Evolutionary conservation across 345 rosid species (phyloP).

Genomic region (Hibiscus syriacus): DNA sequence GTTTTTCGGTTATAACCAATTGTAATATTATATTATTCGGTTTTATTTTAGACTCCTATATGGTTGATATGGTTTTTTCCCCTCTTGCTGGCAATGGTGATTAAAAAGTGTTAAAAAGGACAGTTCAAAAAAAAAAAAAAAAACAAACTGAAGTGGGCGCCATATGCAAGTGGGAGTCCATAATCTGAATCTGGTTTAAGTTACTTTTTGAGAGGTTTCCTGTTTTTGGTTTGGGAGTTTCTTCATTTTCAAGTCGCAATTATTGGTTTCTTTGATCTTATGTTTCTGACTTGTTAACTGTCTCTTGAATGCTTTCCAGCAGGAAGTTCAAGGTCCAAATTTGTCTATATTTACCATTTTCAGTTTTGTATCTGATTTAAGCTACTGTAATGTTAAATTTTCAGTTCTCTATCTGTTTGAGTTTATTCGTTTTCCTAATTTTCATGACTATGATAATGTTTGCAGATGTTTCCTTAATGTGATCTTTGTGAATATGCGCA

Average conservation of each 20-base stretch:
- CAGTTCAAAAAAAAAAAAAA: too few relatives aligned
- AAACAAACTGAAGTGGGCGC: conserved; percentile 7
- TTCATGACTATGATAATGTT: conserved; percentile 3
- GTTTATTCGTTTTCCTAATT: neutral
- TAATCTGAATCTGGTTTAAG: conserved; percentile 15
- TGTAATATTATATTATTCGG: too few relatives aligned
- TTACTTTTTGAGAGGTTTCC: neutral
- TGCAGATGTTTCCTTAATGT: conserved; percentile 3
- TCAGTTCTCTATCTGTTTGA: neutral
- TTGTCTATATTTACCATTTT: conserved; percentile 3
- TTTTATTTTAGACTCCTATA: too few relatives aligned
- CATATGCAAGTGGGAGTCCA: conserved; percentile 6
- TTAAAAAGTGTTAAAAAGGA: too few relatives aligned
- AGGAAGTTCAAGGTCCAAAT: conserved; percentile 13
- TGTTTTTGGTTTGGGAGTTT: conserved; percentile 12
- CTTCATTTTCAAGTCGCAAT: conserved; percentile 23
- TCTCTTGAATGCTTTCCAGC: conserved; percentile 10
- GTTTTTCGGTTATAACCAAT: too few relatives aligned
- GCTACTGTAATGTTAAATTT: neutral
- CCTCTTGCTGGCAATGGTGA: too few relatives aligned
- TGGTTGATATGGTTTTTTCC: too few relatives aligned
- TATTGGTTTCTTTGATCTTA: conserved; percentile 13
- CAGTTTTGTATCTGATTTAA: neutral
- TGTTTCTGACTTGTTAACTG: conserved; percentile 6
- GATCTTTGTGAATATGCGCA: too few relatives aligned